These are phyloP conservation scores for Aspergillus baeticus DNA, from an alignment of 495 filamentous ascomycete genomes.

Conservation along the genomic window DNA sequence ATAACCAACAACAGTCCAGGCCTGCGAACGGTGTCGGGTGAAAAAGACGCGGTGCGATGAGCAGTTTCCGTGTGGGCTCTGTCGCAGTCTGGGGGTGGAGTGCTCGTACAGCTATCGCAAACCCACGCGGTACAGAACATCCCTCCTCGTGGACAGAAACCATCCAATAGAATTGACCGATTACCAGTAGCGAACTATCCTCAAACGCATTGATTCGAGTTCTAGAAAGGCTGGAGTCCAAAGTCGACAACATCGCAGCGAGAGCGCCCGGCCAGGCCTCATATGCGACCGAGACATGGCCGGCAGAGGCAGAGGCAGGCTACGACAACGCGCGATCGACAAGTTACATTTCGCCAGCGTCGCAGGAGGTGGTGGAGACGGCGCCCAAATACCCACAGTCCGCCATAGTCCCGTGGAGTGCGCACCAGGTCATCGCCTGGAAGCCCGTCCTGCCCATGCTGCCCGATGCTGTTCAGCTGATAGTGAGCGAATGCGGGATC, in stretches of 20 bases:
- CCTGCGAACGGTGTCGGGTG: neutral
- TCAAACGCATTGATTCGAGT: neutral
- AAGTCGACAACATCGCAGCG: neutral
- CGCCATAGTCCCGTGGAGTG: neutral
- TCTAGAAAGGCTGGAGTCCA: neutral
- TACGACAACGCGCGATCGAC: neutral
- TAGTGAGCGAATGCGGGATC: neutral
- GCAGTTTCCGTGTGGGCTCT: neutral
- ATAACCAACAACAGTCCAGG: neutral
- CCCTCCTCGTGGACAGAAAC: too few relatives aligned
- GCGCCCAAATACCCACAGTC: neutral
- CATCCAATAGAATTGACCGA: neutral
- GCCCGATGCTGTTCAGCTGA: neutral
- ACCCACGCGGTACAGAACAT: neutral
- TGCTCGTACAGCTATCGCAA: neutral
- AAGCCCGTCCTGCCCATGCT: neutral
- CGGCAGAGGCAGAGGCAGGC: neutral
- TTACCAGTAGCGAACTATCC: neutral
- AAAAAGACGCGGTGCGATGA: neutral
- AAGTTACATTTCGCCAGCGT: neutral
- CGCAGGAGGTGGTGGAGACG: neutral
- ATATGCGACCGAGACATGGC: neutral
- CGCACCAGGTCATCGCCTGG: neutral
- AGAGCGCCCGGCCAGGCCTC: neutral
- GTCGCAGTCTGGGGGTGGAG: neutral